phyloP scores from a whole-genome alignment of 2,329 filamentous ascomycete genomes.

The Sporothrix dimorphospora region DNA sequence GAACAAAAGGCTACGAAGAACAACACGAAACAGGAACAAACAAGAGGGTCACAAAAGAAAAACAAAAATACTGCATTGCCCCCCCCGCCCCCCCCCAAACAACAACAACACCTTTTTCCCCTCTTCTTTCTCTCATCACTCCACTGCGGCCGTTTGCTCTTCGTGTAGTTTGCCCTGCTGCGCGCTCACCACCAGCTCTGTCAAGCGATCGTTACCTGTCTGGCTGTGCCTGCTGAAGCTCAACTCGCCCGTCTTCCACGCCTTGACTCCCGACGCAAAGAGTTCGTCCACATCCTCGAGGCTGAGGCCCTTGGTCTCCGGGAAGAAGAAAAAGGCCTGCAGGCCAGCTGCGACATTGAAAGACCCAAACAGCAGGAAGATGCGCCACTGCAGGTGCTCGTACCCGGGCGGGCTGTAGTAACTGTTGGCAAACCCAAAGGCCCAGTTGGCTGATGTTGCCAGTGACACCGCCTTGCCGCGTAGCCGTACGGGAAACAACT shows the following conservation, averaged over 20 bases:
- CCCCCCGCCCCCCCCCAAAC: not conserved
- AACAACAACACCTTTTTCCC: no score
- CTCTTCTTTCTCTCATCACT: no score
- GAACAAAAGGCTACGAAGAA: no score
- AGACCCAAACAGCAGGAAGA: not conserved
- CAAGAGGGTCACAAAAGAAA: no score
- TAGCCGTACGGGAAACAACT: conserved; percentile 50
- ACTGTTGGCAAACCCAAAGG: conserved; percentile 35
- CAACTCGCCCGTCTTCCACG: not conserved
- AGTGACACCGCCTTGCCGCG: conserved; percentile 45
- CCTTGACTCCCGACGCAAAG: not conserved
- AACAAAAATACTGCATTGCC: no score
- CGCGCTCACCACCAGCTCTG: not conserved
- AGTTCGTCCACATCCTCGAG: not conserved
- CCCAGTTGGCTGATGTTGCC: conserved; percentile 44
- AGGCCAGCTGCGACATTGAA: not conserved
- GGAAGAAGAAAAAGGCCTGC: not conserved
- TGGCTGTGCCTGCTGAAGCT: not conserved
- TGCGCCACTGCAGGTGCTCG: not conserved
- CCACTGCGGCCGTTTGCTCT: not conserved
- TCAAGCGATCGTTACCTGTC: not conserved
- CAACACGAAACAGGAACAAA: no score
- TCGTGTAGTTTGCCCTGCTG: not conserved
- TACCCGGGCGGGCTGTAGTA: not conserved
- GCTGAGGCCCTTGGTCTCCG: not conserved